Evolutionary conservation across 2,329 filamentous ascomycete genomes (phyloP), one percentile per base, ranked within the genome.

Genomic region (Raffaelea albimanens): DNA sequence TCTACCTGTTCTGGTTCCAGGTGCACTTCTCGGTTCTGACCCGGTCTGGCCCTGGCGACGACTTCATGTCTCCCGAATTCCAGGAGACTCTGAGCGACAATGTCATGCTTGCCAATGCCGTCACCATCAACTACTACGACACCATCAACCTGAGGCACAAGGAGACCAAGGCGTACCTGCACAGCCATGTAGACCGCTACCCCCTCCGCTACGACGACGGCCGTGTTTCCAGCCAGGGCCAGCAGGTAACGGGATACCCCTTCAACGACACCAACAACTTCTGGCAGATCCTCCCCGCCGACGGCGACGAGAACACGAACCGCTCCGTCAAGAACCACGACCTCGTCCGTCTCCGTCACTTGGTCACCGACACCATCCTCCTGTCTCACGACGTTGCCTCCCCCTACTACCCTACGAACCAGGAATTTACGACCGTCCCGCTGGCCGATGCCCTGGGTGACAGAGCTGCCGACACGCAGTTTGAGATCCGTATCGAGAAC

Each of bases 1-100:
- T 98, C 68, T 98, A 98, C 67, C 79, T 98, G 42, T 97, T 98
- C 76, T 98, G 93, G 93, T 98, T 98, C 82, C 93, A 98, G 75
- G 90, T 98, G 25, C 93, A 98, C 70, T 98, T 98, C 65, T 76
- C 87, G 40, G 87, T 98, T 58, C 76, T 98, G 53, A 84, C 71
- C 55, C 78, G 83, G 51, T 97, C 93, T 45, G 93, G 93, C 33
- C 91, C 93, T 40, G 93, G 93, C 46, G 93, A 98, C 62, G 91
- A 97, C 61, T 98, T 98, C 70, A 98, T 98, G 93, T 89, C 85
- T 4, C 93, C 93, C 2, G 88, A 93, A 61, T 98, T 98, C 72
- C 93, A 98, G 70, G 90, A 95, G 70, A 97, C 93, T 2, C 73
- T 98, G 54, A 89, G 85, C 60, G 91, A 98, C 71, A 98, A 98